Percentiles rank a stretch among this genome's conserved stretches.
Conservation (phyloP, 140 eudicot genomes). For the Oenanthe javanica region DNA sequence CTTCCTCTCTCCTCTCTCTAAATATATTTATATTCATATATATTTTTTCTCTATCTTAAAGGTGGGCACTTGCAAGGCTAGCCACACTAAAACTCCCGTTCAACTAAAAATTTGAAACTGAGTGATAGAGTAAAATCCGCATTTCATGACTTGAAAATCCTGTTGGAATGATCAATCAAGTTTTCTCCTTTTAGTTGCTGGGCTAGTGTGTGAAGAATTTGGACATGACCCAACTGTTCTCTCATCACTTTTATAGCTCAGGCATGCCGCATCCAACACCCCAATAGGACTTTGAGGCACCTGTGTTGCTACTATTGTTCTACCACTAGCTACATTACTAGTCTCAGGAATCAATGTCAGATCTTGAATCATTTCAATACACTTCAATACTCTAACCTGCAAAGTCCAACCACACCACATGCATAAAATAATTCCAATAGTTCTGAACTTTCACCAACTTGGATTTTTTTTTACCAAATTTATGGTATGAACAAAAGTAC, state of each 20-base stretch:
- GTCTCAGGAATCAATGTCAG: slow-evolving; percentile 21
- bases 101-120: slow-evolving; percentile 10
- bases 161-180: slow-evolving; percentile 17
- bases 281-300: slow-evolving; percentile 50
- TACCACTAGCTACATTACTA: slow-evolving; percentile 9
- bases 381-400: slow-evolving; percentile 59
- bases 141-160: slow-evolving; percentile 16
- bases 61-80: not conserved
- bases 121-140: slow-evolving; percentile 10
- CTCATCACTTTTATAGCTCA: slow-evolving; percentile 48
- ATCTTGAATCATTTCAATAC: slow-evolving; percentile 41
- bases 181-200: slow-evolving; percentile 30
- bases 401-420: slow-evolving; percentile 11
- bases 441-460: not conserved
- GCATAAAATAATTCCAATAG: not conserved
- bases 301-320: not conserved
- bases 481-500: slow-evolving; percentile 4
- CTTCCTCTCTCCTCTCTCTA: not conserved
- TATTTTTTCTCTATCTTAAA: not conserved
- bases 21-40: not conserved
- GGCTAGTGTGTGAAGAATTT: slow-evolving; percentile 33
- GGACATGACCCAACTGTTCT: slow-evolving; percentile 33
- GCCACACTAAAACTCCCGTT: slow-evolving; percentile 23
- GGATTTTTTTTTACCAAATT: not conserved
- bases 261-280: slow-evolving; percentile 49